Percentiles rank a stretch among this genome's conserved stretches.
Conservation (phyloP, 2,329 filamentous ascomycete species). For the Nemania serpens region DNA sequence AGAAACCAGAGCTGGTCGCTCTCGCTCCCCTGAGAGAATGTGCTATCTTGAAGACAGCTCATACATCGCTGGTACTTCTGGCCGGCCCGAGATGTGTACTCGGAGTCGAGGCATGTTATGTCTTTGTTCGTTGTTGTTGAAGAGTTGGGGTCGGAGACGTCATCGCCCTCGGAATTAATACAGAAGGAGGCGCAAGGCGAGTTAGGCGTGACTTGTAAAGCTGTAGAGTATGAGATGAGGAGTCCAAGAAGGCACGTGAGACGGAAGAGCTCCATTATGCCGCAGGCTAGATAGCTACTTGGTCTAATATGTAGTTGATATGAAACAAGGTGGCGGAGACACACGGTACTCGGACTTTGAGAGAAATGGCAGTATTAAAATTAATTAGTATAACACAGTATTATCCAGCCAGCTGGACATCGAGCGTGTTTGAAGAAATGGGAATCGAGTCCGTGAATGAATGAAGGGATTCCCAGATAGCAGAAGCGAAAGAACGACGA, state of each 20-base stretch:
- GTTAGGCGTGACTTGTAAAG: constrained; percentile 57
- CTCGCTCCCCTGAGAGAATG: constrained; percentile 51
- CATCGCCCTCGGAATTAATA: constrained; percentile 45
- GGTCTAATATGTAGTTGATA: neutral
- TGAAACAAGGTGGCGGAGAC: constrained; percentile 1
- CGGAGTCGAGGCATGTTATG: constrained; percentile 54
- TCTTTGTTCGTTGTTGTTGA: constrained; percentile 51
- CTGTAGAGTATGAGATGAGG: constrained; percentile 27
- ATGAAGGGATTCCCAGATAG: constrained; percentile 14
- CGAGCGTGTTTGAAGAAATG: constrained; percentile 4
- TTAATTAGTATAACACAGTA: constrained; percentile 21
- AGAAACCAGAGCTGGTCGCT: constrained; percentile 62
- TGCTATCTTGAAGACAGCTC: constrained; percentile 58
- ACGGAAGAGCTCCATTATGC: constrained; percentile 36
- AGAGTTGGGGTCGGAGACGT: constrained; percentile 52
- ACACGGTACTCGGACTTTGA: constrained; percentile 14
- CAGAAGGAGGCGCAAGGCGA: constrained; percentile 60
- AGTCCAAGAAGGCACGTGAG: constrained; percentile 34
- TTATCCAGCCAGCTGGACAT: constrained; percentile 40
- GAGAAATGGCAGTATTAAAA: constrained; percentile 31
- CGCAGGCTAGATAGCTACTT: constrained; percentile 21
- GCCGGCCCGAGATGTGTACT: constrained; percentile 47
- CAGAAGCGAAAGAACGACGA: constrained; percentile 12
- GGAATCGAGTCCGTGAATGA: constrained; percentile 25
- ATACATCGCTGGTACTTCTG: constrained; percentile 56